These are phyloP conservation scores for Backusella tuberculispora DNA, from an alignment of 192 early-diverging fungal species.

Conservation along the genomic window DNA sequence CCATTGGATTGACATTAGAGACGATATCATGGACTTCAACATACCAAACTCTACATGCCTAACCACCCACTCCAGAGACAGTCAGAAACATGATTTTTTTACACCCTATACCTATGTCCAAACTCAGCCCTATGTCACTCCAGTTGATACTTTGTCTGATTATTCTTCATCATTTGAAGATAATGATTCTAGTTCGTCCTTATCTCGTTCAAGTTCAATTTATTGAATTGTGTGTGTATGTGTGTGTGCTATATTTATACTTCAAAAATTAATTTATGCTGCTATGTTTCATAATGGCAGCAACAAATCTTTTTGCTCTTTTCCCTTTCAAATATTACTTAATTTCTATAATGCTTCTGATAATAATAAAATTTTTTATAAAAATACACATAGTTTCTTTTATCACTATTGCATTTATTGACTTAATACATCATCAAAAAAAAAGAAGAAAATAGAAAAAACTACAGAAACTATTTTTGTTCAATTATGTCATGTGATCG, in stretches of 20 bases:
- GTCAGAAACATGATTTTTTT: conserved; percentile 28
- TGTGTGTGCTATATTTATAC: background rate
- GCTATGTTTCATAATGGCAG: background rate
- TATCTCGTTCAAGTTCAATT: background rate
- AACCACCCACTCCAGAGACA: background rate
- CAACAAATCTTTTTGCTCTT: background rate
- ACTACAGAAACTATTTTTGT: background rate
- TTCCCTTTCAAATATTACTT: background rate
- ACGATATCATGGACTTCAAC: conserved; percentile 19
- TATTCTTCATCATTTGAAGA: background rate
- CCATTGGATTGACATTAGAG: conserved; percentile 19
- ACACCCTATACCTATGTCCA: conserved; percentile 10
- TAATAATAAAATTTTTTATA: background rate
- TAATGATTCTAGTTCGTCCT: background rate
- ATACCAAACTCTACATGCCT: conserved; percentile 9
- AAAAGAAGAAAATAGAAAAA: too few species aligned
- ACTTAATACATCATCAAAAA: background rate
- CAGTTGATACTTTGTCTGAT: background rate
- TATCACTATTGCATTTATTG: background rate
- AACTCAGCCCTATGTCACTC: conserved; percentile 4
- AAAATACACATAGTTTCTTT: background rate
- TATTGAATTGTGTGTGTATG: background rate
- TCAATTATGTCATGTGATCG: background rate
- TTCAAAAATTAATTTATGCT: background rate
- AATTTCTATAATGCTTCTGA: too few species aligned